These are phyloP conservation scores for Thymus mandschuricus DNA, from an alignment of 257 asterid species.

Conservation along the genomic window DNA sequence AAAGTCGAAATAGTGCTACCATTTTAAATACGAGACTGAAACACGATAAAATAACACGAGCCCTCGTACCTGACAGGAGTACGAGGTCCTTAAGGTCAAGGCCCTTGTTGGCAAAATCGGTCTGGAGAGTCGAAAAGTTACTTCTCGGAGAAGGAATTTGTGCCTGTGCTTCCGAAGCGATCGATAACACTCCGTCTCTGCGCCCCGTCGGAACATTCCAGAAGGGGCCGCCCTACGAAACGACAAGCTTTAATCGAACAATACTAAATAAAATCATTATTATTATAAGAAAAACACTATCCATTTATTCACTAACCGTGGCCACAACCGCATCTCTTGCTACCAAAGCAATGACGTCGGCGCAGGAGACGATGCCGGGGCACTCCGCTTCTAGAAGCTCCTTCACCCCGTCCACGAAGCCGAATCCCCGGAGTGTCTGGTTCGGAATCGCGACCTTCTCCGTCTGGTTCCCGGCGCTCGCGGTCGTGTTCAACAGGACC, in stretches of 20 bases:
- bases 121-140: slow-evolving; percentile 51
- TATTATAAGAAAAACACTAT: too few relatives aligned
- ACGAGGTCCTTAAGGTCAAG: slow-evolving; percentile 53
- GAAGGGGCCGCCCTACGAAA: slow-evolving; percentile 55
- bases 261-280: neutral
- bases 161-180: slow-evolving; percentile 43
- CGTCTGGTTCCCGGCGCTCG: slow-evolving; percentile 47
- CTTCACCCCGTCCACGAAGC: slow-evolving; percentile 52
- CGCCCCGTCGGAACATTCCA: slow-evolving; percentile 63
- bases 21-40: neutral
- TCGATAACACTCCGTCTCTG: slow-evolving; percentile 53
- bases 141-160: slow-evolving; percentile 49
- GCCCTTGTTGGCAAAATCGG: slow-evolving; percentile 52
- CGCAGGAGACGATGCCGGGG: slow-evolving; percentile 59
- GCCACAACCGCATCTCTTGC: slow-evolving; percentile 53
- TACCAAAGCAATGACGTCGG: slow-evolving; percentile 49
- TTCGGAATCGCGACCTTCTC: slow-evolving; percentile 47
- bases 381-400: slow-evolving; percentile 47
- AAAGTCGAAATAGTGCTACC: too few relatives aligned
- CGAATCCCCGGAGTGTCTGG: slow-evolving; percentile 50
- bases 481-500: slow-evolving; percentile 46
- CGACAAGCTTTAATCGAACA: neutral
- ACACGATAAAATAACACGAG: neutral
- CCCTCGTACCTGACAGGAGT: slow-evolving; percentile 44
- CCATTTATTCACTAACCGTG: slow-evolving; percentile 34